Conservation (phyloP, 495 filamentous ascomycete species). For the Entonaema liquescens region DNA sequence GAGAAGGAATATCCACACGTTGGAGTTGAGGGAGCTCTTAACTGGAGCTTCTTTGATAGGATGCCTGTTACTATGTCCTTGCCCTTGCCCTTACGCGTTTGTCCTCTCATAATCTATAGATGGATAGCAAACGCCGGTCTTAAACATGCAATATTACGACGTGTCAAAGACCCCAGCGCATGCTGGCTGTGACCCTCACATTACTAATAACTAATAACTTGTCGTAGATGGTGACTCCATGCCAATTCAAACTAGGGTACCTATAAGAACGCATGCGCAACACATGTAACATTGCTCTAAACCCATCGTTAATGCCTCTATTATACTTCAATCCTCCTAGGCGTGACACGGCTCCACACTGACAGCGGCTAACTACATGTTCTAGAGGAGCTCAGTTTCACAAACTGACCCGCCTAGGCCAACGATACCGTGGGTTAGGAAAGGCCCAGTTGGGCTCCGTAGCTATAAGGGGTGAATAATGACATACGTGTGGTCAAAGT, state of each 20-base stretch:
- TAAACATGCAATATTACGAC: not conserved
- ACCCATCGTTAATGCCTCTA: slow-evolving; percentile 28
- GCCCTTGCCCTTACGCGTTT: not conserved
- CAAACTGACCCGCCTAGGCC: slow-evolving; percentile 14
- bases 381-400: slow-evolving; percentile 21
- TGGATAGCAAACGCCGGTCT: not conserved
- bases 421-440: slow-evolving; percentile 14
- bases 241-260: not conserved
- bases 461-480: slow-evolving; percentile 12
- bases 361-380: slow-evolving; percentile 26
- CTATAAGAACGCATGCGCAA: not conserved
- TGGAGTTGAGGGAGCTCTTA: not conserved
- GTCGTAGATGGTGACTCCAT: not conserved
- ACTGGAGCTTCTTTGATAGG: not conserved
- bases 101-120: not conserved
- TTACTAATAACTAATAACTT: not conserved
- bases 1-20: not conserved
- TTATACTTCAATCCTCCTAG: slow-evolving; percentile 28
- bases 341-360: slow-evolving; percentile 27
- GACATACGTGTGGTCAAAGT: slow-evolving; percentile 5
- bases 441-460: not conserved
- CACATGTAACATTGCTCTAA: not conserved
- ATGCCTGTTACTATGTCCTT: not conserved
- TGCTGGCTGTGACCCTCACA: not conserved
- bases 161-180: not conserved